phyloP scores from a whole-genome alignment of 2,329 filamentous ascomycete genomes.

The Fusarium sp. region DNA sequence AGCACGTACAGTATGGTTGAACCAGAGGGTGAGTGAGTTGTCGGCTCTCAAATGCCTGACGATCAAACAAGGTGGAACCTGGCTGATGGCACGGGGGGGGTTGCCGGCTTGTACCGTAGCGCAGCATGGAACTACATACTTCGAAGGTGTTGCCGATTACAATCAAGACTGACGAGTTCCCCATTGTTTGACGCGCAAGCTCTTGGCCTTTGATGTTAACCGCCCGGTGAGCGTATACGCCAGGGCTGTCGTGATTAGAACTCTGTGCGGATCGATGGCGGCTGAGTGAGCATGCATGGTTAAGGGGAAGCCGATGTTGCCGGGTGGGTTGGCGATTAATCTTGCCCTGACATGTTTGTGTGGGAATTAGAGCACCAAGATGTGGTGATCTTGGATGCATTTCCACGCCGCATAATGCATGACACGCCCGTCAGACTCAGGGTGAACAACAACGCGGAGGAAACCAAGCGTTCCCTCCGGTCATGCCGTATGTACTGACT shows the following conservation, averaged over 20 bases:
- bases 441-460: background rate
- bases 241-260: conserved; percentile 23
- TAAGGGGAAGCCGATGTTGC: conserved; percentile 31
- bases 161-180: conserved; percentile 9
- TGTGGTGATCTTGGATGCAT: background rate
- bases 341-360: conserved; percentile 16
- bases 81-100: conserved; percentile 26
- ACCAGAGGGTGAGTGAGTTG: conserved; percentile 30
- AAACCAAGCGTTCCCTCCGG: background rate
- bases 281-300: conserved; percentile 35
- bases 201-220: background rate
- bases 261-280: conserved; percentile 14
- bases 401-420: conserved; percentile 1
- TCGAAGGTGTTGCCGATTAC: conserved; percentile 17
- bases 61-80: conserved; percentile 38
- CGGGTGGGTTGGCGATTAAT: conserved; percentile 19
- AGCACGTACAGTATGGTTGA: background rate
- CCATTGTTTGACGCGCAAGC: conserved; percentile 38
- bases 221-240: background rate
- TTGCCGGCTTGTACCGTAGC: background rate
- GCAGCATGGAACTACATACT: background rate
- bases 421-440: background rate
- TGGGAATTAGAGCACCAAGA: conserved; percentile 8
- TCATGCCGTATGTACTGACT: background rate
- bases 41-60: conserved; percentile 34